Evolutionary conservation across 768 basidiomycete species (phyloP), one percentile per base, ranked within the genome.

Genomic region (Omphalotus guepiniiformis): DNA sequence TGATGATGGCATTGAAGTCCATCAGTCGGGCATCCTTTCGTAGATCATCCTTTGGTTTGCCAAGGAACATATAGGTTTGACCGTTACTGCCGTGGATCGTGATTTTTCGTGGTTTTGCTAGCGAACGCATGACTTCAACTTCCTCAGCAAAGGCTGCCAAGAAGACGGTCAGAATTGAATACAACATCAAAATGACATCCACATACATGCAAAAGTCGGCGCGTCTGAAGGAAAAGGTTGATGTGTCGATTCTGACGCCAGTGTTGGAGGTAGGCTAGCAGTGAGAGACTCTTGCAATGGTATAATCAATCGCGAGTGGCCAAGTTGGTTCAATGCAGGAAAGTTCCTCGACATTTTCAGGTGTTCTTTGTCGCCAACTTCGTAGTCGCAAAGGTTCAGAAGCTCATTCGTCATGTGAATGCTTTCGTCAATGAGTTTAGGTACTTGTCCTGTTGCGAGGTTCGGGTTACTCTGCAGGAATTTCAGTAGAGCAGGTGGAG

Each of bases 1-100:
- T 98, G 67, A 99, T 93, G 65, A 99, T 93, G 3, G 88, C 80
- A 58, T 97, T 94, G 67, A 98, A 91, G 60, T 98, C 96, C 95
- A 98, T 98, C 45, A 99, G 65, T 4, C 96, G 79, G 0, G 93
- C 94, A 58, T 99, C 96, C 70, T 99, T 99, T 30, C 96, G 79
- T 26, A 99, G 73, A 66, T 99, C 96, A 61, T 99, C 96, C 64
- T 93, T 92, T 6, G 95, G 95, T 63, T 99, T 99, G 43, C 90
- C 91, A 6, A 99, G 74, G 72, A 98, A 97, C 67, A 82, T 84
- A 69, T 97, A 97, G 9, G 68, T 70, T 48, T 83, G 79, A 1
- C 93, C 93, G 58, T 98, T 81, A 53, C 80, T 85, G 1, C 91
- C 94, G 23, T 68, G 69, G 39, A 98, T 85, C 1, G 83, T 84